Conservation (phyloP, 257 asterid genomes). For the Penstemon davidsonii region DNA sequence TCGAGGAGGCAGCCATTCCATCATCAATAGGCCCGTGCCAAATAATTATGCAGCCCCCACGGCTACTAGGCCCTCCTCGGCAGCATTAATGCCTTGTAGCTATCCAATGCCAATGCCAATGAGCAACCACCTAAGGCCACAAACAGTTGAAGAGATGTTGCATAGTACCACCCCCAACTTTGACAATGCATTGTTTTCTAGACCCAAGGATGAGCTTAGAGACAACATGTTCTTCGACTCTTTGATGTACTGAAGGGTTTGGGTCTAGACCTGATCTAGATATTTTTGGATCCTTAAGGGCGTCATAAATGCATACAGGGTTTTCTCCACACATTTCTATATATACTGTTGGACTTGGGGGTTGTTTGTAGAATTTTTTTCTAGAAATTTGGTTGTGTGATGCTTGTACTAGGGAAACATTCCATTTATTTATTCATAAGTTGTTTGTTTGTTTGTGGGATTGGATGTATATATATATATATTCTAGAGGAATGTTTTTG, state of each 20-base stretch:
- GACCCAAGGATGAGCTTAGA: conserved; percentile 63
- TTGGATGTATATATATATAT: conserved; percentile 19
- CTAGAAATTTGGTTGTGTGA: not conserved
- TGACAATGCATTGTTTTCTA: conserved; percentile 30
- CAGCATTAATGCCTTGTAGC: conserved; percentile 25
- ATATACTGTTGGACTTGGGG: not conserved
- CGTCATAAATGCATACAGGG: not conserved
- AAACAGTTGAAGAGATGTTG: conserved; percentile 42
- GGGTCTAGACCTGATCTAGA: not conserved
- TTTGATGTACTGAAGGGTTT: conserved; percentile 31
- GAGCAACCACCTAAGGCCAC: conserved; percentile 19
- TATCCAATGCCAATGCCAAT: conserved; percentile 27
- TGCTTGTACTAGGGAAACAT: not conserved
- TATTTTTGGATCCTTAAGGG: not conserved
- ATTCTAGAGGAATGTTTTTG: conserved; percentile 11
- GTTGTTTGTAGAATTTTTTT: not conserved
- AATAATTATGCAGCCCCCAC: conserved; percentile 6
- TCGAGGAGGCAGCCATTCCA: conserved; percentile 31
- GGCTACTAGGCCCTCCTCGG: conserved; percentile 27
- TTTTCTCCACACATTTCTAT: not conserved
- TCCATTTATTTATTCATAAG: conserved; percentile 21
- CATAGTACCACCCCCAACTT: conserved; percentile 30
- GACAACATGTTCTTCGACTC: conserved; percentile 63
- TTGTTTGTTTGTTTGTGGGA: not conserved
- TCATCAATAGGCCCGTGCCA: conserved; percentile 39